phyloP scores from a whole-genome alignment of 768 basidiomycete genomes.

The Suillus ampliporus region DNA sequence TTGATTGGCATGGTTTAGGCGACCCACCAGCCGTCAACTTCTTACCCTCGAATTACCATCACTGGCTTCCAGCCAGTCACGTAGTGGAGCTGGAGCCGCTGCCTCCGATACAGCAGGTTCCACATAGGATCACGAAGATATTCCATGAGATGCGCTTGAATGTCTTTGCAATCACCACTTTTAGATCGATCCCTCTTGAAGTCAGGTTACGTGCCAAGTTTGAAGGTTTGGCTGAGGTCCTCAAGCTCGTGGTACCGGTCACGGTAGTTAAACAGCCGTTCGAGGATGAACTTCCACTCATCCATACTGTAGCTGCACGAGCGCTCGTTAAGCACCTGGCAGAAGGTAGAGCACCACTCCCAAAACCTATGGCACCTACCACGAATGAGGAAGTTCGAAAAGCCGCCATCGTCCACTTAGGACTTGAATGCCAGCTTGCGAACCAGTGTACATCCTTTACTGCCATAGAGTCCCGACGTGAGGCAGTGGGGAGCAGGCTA shows the following conservation, averaged over 20 bases:
- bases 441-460: slow-evolving; percentile 31
- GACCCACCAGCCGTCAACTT: slow-evolving; percentile 2
- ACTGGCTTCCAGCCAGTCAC: slow-evolving; percentile 20
- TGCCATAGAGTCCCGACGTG: slow-evolving; percentile 16
- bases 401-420: slow-evolving; percentile 55
- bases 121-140: slow-evolving; percentile 34
- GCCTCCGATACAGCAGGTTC: slow-evolving; percentile 40
- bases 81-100: slow-evolving; percentile 39
- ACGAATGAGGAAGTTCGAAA: slow-evolving; percentile 43
- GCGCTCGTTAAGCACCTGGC: slow-evolving; percentile 57
- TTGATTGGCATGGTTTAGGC: slow-evolving; percentile 52
- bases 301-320: slow-evolving; percentile 64
- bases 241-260: slow-evolving; percentile 28
- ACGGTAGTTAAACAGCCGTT: slow-evolving; percentile 29
- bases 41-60: slow-evolving; percentile 19
- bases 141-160: slow-evolving; percentile 40
- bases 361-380: slow-evolving; percentile 25
- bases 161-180: slow-evolving; percentile 38
- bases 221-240: slow-evolving; percentile 27
- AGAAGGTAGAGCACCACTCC: slow-evolving; percentile 37
- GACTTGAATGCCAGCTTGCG: slow-evolving; percentile 55
- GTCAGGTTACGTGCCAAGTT: slow-evolving; percentile 35
- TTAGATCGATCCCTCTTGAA: slow-evolving; percentile 26
- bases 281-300: slow-evolving; percentile 31
- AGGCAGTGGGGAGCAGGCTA: slow-evolving; percentile 16